Evolutionary conservation across 352 stramenopile genomes (phyloP).

Genomic region (Phytophthora hybrid): DNA sequence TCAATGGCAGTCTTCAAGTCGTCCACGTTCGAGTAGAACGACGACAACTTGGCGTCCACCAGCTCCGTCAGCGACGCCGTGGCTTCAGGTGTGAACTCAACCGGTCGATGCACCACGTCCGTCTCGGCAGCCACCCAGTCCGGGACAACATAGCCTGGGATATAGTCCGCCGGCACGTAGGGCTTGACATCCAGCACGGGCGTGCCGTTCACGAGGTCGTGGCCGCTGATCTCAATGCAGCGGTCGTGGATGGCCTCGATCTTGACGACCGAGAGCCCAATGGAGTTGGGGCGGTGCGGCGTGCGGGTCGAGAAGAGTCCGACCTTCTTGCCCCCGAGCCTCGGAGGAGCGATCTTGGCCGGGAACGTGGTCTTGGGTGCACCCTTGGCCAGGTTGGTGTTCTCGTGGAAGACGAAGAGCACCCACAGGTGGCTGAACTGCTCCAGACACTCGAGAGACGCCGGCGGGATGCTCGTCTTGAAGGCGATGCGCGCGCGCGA

Average conservation of each 20-base stretch:
- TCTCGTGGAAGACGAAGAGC: constrained; percentile 93
- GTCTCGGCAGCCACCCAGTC: constrained; percentile 74
- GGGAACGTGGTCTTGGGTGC: constrained; percentile 71
- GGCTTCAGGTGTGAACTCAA: constrained; percentile 66
- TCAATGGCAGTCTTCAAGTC: constrained; percentile 72
- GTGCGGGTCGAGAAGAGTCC: constrained; percentile 97
- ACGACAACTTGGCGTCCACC: constrained; percentile 52
- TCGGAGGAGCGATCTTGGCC: constrained; percentile 83
- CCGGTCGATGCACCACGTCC: constrained; percentile 51
- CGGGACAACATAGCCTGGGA: constrained; percentile 63
- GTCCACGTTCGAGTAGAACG: constrained; percentile 68
- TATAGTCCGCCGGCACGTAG: constrained; percentile 92
- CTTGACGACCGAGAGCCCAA: constrained; percentile 93
- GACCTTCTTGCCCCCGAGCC: constrained; percentile 81
- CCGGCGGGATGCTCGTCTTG: constrained; percentile 73
- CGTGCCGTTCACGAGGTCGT: constrained; percentile 97
- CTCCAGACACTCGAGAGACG: constrained; percentile 81
- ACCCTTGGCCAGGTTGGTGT: constrained; percentile 83
- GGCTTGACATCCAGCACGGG: constrained; percentile 99
- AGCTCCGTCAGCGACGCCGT: constrained; percentile 49
- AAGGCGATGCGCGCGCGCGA: constrained; percentile 80
- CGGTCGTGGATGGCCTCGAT: constrained; percentile 87
- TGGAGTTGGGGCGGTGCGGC: constrained; percentile 96
- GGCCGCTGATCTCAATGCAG: constrained; percentile 91
- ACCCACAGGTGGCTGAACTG: constrained; percentile 92